These are phyloP conservation scores for Centella asiatica DNA, from an alignment of 129 eudicot genomes.

Conservation along the genomic window DNA sequence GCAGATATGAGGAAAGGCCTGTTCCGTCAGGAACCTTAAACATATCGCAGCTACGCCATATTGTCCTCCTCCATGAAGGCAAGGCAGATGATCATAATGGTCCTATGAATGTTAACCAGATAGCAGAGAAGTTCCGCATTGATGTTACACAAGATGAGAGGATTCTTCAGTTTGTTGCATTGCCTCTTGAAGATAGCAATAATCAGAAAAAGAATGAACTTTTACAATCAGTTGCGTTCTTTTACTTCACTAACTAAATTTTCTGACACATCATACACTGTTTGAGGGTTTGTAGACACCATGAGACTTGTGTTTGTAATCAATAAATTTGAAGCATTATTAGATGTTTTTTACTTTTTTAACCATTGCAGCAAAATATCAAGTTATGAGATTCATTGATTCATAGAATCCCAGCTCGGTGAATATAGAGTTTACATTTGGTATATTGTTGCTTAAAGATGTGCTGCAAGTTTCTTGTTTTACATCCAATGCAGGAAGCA, in stretches of 20 bases:
- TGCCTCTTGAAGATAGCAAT: conserved; percentile 53
- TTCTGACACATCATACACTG: conserved; percentile 4
- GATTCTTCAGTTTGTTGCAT: conserved; percentile 48
- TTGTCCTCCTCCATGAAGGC: conserved; percentile 75
- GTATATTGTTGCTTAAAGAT: too few species aligned
- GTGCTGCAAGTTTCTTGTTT: too few species aligned
- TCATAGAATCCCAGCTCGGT: too few species aligned
- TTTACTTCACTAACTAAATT: conserved; percentile 10
- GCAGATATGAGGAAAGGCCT: conserved; percentile 56
- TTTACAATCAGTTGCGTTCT: conserved; percentile 13
- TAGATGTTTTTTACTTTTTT: too few species aligned
- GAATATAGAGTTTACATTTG: too few species aligned
- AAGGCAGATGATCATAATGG: conserved; percentile 67
- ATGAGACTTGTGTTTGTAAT: neutral
- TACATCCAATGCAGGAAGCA: too few species aligned
- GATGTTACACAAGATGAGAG: conserved; percentile 54
- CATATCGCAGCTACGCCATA: conserved; percentile 68
- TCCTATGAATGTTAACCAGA: conserved; percentile 55
- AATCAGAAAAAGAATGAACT: conserved; percentile 36
- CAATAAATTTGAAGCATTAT: neutral
- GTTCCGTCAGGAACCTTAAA: conserved; percentile 78
- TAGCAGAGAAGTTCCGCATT: conserved; percentile 54
- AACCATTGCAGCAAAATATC: too few species aligned
- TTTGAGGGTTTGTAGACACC: conserved; percentile 1
- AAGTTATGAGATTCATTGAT: too few species aligned